Evolutionary conservation across 176 grass and related monocot genomes (phyloP).

Genomic region (Rhynchospora tenuis): DNA sequence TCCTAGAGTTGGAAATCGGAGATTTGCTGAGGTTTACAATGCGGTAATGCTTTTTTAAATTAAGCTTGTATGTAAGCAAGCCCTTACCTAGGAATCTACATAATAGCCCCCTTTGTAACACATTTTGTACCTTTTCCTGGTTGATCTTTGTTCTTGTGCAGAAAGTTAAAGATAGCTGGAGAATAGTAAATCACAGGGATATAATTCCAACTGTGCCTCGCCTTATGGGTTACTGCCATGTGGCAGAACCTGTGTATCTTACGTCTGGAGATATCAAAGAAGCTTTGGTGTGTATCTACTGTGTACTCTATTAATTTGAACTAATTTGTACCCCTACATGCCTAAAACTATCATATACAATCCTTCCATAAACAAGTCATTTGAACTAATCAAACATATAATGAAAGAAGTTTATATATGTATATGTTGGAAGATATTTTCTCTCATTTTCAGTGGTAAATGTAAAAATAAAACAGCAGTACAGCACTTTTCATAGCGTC

Average conservation of each 20-base stretch:
- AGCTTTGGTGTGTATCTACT: conserved; percentile 34
- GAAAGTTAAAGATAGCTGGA: conserved; percentile 98
- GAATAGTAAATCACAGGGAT: conserved; percentile 91
- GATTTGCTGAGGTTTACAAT: conserved; percentile 88
- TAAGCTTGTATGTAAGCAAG: neutral
- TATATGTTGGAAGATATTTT: neutral
- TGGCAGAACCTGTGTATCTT: conserved; percentile 89
- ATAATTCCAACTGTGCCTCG: conserved; percentile 95
- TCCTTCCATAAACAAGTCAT: neutral
- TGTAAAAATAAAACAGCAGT: too few species aligned
- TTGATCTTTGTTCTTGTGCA: conserved; percentile 32
- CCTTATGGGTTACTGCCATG: conserved; percentile 98
- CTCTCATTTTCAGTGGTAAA: neutral
- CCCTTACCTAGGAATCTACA: neutral
- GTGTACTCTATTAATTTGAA: neutral
- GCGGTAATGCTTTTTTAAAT: conserved; percentile 43
- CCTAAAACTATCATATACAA: neutral
- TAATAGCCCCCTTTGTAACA: neutral
- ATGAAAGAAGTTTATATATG: neutral
- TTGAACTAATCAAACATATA: neutral
- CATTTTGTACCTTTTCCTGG: neutral
- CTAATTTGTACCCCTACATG: neutral
- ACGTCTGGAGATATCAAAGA: conserved; percentile 57
- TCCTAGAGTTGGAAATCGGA: conserved; percentile 94
- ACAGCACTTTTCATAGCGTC: neutral